Evolutionary conservation across 148 eudicot species (phyloP).

Genomic region (Gaultheria prostrata): DNA sequence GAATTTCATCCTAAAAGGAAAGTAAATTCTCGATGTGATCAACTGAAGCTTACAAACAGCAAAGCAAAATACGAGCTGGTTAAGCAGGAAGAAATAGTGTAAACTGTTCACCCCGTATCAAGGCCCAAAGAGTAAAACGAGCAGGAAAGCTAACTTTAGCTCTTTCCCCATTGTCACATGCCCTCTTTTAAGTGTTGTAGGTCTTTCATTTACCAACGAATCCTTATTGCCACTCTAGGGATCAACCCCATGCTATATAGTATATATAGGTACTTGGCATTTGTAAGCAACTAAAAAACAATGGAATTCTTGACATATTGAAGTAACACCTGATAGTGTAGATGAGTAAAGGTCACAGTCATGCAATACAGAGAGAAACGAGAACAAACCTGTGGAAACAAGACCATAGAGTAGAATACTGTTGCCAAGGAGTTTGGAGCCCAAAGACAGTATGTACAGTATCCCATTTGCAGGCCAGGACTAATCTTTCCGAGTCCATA

Average conservation of each 20-base stretch:
- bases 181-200: no score
- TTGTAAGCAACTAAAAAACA: not conserved
- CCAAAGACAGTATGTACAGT: conserved; percentile 52
- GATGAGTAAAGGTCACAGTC: not conserved
- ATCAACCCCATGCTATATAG: not conserved
- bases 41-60: no score
- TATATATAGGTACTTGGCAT: not conserved
- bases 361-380: not conserved
- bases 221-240: not conserved
- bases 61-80: no score
- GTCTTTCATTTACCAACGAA: no score
- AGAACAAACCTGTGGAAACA: conserved; percentile 65
- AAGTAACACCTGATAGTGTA: not conserved
- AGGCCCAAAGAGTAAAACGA: no score
- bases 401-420: conserved; percentile 46
- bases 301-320: not conserved
- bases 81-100: no score
- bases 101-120: no score
- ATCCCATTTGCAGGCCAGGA: conserved; percentile 47
- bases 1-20: no score
- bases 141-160: no score
- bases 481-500: conserved; percentile 51
- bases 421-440: conserved; percentile 52
- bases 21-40: no score
- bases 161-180: no score